These are phyloP conservation scores for Chlorella sp. DNA, from an alignment of 139 green algal species.

Conservation along the genomic window DNA sequence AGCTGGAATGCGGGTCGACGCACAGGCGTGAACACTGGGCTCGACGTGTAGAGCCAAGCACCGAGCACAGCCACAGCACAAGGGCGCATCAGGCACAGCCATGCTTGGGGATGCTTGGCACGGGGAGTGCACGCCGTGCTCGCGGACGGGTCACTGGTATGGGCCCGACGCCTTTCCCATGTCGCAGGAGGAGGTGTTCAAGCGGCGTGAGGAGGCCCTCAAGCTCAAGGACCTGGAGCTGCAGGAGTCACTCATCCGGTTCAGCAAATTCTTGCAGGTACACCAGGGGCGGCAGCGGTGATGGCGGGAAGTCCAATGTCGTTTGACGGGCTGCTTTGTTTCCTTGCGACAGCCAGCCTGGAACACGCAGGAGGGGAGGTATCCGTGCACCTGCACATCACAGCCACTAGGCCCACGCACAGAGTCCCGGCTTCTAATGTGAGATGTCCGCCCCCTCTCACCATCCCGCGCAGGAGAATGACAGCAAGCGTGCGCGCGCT, in stretches of 20 bases:
- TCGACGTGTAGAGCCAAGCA: too few species aligned
- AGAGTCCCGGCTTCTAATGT: too few species aligned
- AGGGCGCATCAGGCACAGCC: too few species aligned
- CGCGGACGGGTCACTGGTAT: too few species aligned
- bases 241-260: slow-evolving; percentile 85
- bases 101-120: background rate
- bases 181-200: slow-evolving; percentile 82
- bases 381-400: background rate
- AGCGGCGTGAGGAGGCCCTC: slow-evolving; percentile 69
- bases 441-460: background rate
- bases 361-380: background rate
- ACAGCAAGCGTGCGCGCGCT: slow-evolving; percentile 76
- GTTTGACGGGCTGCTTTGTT: background rate
- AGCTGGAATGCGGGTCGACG: too few species aligned
- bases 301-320: too few species aligned
- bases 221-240: slow-evolving; percentile 89
- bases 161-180: too few species aligned
- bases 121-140: too few species aligned
- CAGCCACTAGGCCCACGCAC: too few species aligned
- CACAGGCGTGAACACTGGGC: too few species aligned
- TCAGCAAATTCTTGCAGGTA: slow-evolving; percentile 80
- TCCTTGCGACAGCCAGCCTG: background rate
- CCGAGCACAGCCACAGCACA: too few species aligned
- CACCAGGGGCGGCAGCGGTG: background rate
- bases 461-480: slow-evolving; percentile 75